phyloP scores from a whole-genome alignment of 2,329 filamentous ascomycete genomes.

The Alternaria arborescens region DNA sequence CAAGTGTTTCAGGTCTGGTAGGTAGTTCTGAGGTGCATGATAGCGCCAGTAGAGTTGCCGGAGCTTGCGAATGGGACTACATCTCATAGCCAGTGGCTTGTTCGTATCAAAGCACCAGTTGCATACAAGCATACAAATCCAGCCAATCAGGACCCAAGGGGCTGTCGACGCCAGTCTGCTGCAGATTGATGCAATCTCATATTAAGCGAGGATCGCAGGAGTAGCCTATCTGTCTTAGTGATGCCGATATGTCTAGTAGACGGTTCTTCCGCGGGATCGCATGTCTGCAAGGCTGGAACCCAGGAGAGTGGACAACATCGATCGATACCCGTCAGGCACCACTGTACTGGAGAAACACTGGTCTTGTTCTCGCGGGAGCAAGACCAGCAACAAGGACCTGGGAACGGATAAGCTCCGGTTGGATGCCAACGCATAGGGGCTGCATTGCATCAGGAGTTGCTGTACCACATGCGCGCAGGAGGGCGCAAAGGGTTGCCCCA shows the following conservation, averaged over 20 bases:
- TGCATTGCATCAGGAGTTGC: constrained; percentile 4
- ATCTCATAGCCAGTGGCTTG: background rate
- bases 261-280: background rate
- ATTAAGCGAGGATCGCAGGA: background rate
- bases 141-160: constrained; percentile 1
- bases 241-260: background rate
- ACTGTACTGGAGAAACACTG: constrained; percentile 5
- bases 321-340: constrained; percentile 10
- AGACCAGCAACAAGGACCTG: constrained; percentile 1
- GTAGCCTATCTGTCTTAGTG: background rate
- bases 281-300: constrained; percentile 5
- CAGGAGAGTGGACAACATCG: constrained; percentile 3
- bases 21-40: background rate
- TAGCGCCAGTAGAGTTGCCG: background rate
- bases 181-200: constrained; percentile 6
- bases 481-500: background rate
- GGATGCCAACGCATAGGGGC: constrained; percentile 6
- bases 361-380: background rate
- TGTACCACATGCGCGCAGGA: constrained; percentile 11
- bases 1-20: background rate
- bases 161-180: background rate
- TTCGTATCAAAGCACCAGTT: background rate
- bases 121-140: background rate
- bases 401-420: background rate
- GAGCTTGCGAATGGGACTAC: background rate